Evolutionary conservation across 352 stramenopile species (phyloP).

Genomic region (Peronosclerospora sorghi): DNA sequence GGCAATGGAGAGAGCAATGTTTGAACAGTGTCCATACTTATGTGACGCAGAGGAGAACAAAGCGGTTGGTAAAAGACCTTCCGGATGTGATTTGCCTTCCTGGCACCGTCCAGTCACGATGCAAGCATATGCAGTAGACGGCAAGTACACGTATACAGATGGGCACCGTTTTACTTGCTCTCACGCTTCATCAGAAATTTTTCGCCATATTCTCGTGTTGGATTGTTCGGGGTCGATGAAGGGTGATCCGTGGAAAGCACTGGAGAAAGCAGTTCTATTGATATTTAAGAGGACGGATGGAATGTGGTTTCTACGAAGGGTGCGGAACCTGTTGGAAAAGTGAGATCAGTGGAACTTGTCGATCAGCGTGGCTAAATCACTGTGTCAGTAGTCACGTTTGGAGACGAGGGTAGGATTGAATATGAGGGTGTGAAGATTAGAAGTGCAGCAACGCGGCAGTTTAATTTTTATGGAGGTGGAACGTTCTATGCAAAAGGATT

Average conservation of each 20-base stretch:
- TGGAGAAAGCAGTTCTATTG: constrained; percentile 11
- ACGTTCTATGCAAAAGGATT: constrained; percentile 29
- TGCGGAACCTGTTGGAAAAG: no score
- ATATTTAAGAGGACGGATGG: constrained; percentile 11
- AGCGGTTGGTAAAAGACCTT: constrained; percentile 9
- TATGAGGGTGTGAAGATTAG: constrained; percentile 15
- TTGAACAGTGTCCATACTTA: constrained; percentile 25
- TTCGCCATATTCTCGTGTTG: constrained; percentile 39
- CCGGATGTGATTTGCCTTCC: constrained; percentile 16
- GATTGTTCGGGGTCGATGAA: constrained; percentile 40
- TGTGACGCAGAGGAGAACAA: constrained; percentile 29
- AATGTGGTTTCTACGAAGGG: constrained; percentile 12
- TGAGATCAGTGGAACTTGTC: no score
- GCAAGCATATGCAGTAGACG: not conserved
- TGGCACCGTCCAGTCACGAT: constrained; percentile 16
- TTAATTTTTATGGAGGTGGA: constrained; percentile 20
- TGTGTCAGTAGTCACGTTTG: constrained; percentile 36
- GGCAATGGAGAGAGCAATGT: constrained; percentile 14
- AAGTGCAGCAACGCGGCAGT: not conserved
- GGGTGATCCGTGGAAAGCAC: constrained; percentile 16
- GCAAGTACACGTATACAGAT: constrained; percentile 12
- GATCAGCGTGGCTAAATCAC: no score
- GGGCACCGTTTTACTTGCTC: constrained; percentile 30
- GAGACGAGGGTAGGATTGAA: constrained; percentile 13
- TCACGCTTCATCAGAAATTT: constrained; percentile 9